Base-by-base conservation (phyloP, 2,329 filamentous ascomycete species). In the Tolypocladium album region DNA sequence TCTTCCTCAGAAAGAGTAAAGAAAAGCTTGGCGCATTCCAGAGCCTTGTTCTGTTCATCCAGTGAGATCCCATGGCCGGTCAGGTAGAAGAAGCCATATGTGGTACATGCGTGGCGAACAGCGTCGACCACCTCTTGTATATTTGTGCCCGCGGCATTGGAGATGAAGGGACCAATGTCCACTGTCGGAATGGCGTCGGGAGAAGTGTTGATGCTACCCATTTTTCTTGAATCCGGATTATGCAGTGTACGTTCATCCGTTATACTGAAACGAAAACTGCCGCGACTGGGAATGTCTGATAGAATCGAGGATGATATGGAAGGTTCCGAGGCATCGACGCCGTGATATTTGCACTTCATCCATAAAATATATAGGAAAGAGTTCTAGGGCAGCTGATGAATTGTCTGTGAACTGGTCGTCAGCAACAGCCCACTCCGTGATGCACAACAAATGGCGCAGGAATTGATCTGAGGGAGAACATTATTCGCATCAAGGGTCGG, bases 71-170 rank as follows among this genome's bases (percentile, higher is more conserved):
- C 70, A 50, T 71, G 70, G 3, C 68, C 70, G 45, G 67, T 62
- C 1, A 69, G 66, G 43, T 70, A 67, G 60, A 72, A 71, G 64
- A 72, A 72, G 20, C 70, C 70, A 36, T 70, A 71, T 1, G 59
- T 68, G 1, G 63, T 65, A 58, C 64, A 68, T 6, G 69, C 69
- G 43, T 70, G 61, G 13, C 65, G 63, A 55, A 70, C 62, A 9
- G 62, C 61, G 6, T 70, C 63, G 11, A 70, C 67, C n/a, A 69
- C 68, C 17, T 61, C 58, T 7, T 57, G 58, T 36, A 65, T 62
- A 17, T 58, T 60, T 38, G 62, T 58, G 15, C 64, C 64, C 1
- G 67, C 62, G 11, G 68, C 55, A 27, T 63, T 64, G 27, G 65
- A 58, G 0, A 66, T 61, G 34, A 67, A 67, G 5, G 67, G 62